phyloP scores from a whole-genome alignment of 2,329 filamentous ascomycete species.

The Colletotrichum tropicale region DNA sequence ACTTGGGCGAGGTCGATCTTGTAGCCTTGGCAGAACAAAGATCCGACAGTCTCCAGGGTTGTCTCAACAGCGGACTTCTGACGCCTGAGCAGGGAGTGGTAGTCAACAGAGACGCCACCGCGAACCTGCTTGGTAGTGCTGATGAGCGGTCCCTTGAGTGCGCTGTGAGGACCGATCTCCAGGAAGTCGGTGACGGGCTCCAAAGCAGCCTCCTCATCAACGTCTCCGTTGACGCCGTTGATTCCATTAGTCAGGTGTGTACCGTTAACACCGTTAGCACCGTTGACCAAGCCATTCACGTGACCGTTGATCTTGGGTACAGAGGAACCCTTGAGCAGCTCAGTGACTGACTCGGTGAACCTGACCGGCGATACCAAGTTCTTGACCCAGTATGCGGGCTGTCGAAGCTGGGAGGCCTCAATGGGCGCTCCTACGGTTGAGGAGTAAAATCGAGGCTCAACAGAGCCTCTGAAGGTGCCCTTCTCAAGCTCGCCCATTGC shows the following conservation, averaged over 20 bases:
- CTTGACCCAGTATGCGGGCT: conserved; percentile 48
- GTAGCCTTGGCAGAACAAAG: conserved; percentile 11
- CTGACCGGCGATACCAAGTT: conserved; percentile 44
- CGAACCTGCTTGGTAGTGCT: conserved; percentile 2
- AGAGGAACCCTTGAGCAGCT: conserved; percentile 26
- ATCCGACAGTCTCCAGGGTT: neutral
- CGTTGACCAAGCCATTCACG: neutral
- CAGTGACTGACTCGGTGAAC: conserved; percentile 45
- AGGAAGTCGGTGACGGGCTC: conserved; percentile 37
- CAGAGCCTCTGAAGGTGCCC: neutral
- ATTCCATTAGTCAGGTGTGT: neutral
- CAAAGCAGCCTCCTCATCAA: neutral
- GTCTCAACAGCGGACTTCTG: neutral
- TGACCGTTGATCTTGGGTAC: neutral
- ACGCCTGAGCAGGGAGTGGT: conserved; percentile 3
- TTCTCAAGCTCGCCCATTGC: neutral
- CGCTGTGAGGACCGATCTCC: conserved; percentile 55
- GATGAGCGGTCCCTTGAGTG: conserved; percentile 50
- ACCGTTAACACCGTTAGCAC: neutral
- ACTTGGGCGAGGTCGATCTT: neutral
- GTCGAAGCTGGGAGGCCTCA: neutral
- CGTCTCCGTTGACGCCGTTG: neutral
- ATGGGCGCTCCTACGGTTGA: neutral
- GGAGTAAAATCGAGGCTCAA: conserved; percentile 12
- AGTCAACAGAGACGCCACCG: neutral